Conservation (phyloP, 352 stramenopile species). For the Phytopythium aichiense region DNA sequence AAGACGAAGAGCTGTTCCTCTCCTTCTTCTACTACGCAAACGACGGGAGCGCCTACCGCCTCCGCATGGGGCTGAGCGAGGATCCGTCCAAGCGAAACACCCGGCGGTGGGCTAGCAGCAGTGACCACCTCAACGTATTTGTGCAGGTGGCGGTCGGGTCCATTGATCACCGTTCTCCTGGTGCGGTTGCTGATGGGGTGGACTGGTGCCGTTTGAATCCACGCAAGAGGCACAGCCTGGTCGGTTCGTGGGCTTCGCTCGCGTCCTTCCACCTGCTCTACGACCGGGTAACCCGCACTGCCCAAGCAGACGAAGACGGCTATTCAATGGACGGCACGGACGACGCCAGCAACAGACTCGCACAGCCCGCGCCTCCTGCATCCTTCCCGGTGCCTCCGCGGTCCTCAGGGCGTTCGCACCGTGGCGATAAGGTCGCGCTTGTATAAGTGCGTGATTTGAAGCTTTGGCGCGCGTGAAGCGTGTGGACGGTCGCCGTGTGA, state of each 20-base stretch:
- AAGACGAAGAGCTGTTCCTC: neutral
- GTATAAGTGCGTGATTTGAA: neutral
- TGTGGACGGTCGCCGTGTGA: too few relatives aligned
- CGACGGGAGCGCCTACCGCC: conserved; percentile 1
- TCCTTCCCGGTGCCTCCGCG: neutral
- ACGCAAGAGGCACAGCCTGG: neutral
- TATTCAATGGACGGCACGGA: neutral
- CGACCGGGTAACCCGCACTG: neutral
- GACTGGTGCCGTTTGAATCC: neutral
- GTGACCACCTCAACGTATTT: neutral
- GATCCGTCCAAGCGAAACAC: neutral
- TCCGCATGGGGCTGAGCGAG: conserved; percentile 2
- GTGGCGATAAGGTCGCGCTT: neutral
- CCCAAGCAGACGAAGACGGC: neutral
- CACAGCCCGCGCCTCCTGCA: neutral
- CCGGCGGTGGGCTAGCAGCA: neutral
- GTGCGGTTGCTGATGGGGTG: neutral
- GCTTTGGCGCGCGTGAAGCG: neutral
- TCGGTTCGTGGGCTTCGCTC: neutral
- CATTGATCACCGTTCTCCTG: neutral
- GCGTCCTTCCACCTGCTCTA: conserved; percentile 1
- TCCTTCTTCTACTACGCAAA: conserved; percentile 7
- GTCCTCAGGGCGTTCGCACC: neutral
- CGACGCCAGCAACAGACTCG: neutral
- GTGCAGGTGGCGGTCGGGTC: neutral